Conservation (phyloP, 1,284 basidiomycete genomes). For the Cryptococcus depauperatus region DNA sequence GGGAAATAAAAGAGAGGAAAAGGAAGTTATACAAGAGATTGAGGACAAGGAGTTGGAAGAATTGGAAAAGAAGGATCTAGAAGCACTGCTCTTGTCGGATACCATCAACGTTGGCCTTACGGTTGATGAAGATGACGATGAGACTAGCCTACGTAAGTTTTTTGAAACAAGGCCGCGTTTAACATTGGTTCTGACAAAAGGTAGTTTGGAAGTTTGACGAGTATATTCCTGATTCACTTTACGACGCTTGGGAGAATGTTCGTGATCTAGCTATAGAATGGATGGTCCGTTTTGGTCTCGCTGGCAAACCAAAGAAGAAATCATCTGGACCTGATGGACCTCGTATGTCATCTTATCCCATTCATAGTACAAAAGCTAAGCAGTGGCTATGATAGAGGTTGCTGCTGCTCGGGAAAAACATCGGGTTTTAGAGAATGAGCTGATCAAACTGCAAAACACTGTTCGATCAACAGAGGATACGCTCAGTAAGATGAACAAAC, state of each 20-base stretch:
- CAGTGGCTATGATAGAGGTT: constrained; percentile 26
- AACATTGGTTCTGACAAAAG: neutral
- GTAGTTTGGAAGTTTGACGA: constrained; percentile 72
- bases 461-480: constrained; percentile 26
- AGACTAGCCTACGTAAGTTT: constrained; percentile 17
- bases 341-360: constrained; percentile 19
- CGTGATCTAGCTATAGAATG: constrained; percentile 58
- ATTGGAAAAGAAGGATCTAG: constrained; percentile 63
- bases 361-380: neutral
- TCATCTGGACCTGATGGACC: constrained; percentile 25
- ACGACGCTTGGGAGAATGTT: constrained; percentile 66
- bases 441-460: constrained; percentile 42
- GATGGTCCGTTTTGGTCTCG: constrained; percentile 61
- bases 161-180: neutral
- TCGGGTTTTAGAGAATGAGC: constrained; percentile 41
- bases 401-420: constrained; percentile 55
- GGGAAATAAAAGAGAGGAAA: constrained; percentile 26
- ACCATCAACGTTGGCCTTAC: constrained; percentile 50
- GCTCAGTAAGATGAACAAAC: constrained; percentile 48
- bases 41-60: constrained; percentile 54
- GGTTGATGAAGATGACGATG: constrained; percentile 23
- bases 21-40: constrained; percentile 44
- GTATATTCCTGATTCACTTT: constrained; percentile 76
- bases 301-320: constrained; percentile 18
- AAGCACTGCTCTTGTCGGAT: constrained; percentile 64